These are phyloP conservation scores for Pseudogymnoascus sp. DNA, from an alignment of 2,329 filamentous ascomycete species.

Conservation along the genomic window DNA sequence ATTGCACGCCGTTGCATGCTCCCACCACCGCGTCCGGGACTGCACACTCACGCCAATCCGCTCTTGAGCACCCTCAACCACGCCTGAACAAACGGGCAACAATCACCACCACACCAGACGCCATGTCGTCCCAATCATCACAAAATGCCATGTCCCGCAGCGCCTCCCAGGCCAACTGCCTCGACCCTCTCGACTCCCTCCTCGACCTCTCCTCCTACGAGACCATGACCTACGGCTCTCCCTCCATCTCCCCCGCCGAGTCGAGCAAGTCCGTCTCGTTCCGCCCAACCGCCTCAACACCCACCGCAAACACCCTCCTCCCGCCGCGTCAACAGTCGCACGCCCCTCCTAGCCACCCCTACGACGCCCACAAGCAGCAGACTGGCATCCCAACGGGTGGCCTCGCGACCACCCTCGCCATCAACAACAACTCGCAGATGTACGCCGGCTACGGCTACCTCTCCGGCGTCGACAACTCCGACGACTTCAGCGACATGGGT, in stretches of 20 bases:
- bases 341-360: conserved; percentile 84
- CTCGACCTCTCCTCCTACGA: conserved; percentile 59
- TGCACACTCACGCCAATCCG: background rate
- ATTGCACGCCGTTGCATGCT: background rate
- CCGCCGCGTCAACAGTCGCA: conserved; percentile 53
- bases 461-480: conserved; percentile 51
- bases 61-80: background rate
- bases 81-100: background rate
- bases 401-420: conserved; percentile 68
- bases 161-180: conserved; percentile 22
- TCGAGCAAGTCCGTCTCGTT: conserved; percentile 46
- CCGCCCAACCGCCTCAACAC: conserved; percentile 44
- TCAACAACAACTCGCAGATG: conserved; percentile 51
- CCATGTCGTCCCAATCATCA: conserved; percentile 11
- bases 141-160: conserved; percentile 13
- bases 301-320: conserved; percentile 44
- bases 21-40: background rate
- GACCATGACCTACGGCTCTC: conserved; percentile 51
- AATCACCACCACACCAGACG: background rate
- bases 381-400: conserved; percentile 85
- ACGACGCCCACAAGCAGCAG: conserved; percentile 91
- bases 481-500: conserved; percentile 62
- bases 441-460: conserved; percentile 36
- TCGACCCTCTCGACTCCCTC: conserved; percentile 44
- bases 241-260: conserved; percentile 50